These are phyloP conservation scores for Populus davidiana DNA, from an alignment of 345 rosid genomes.

Conservation along the genomic window DNA sequence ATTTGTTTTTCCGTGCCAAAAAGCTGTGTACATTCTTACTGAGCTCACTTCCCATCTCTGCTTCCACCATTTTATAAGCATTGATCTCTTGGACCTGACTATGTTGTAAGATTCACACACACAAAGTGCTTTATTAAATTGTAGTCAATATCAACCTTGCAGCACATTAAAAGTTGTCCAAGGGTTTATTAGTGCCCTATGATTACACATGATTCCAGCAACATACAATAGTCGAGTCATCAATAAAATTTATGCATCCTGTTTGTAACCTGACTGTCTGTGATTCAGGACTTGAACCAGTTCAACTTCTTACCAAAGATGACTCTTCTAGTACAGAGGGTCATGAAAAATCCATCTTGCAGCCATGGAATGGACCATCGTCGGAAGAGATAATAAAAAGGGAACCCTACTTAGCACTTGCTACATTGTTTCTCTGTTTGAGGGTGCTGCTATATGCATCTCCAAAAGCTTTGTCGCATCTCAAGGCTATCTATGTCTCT, in stretches of 20 bases:
- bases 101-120: not conserved
- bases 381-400: slow-evolving; percentile 39
- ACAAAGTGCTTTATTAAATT: not conserved
- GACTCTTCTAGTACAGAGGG: slow-evolving; percentile 25
- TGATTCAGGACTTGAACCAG: slow-evolving; percentile 60
- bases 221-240: not conserved
- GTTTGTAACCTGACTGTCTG: not conserved
- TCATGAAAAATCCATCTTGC: slow-evolving; percentile 24
- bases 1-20: not conserved
- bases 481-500: slow-evolving; percentile 57
- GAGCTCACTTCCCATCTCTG: not conserved
- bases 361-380: slow-evolving; percentile 33
- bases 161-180: not conserved
- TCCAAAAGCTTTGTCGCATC: slow-evolving; percentile 44
- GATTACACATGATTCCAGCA: not conserved
- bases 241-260: not conserved
- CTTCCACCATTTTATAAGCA: not conserved
- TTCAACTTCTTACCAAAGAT: slow-evolving; percentile 44
- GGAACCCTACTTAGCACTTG: slow-evolving; percentile 60
- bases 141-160: not conserved
- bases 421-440: slow-evolving; percentile 51
- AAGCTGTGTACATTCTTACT: not conserved
- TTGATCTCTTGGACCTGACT: not conserved
- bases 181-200: not conserved
- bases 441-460: slow-evolving; percentile 42